Base-by-base conservation (phyloP, 176 grass and related monocot genomes). In the Eremochloa ophiuroides region DNA sequence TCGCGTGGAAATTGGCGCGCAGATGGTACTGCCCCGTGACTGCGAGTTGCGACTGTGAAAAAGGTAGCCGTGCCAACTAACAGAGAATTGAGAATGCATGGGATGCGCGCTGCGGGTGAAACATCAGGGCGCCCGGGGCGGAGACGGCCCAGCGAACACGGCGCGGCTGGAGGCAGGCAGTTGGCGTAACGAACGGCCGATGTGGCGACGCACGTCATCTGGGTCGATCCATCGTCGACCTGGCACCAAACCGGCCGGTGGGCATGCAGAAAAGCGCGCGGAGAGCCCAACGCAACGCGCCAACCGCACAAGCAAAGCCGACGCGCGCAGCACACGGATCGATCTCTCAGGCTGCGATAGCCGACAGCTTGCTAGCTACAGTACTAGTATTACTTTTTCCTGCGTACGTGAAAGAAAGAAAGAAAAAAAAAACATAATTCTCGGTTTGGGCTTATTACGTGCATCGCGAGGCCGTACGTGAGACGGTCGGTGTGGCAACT, bases 211-310 rank as follows among this genome's bases (percentile, higher is more conserved):
- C 56, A 60, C 56, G 56, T 60, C 56, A 60, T 55, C 50, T 53
- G 18, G 48, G 13, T 51, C 48, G 44, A 47, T 17, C 44, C 44
- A 1, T 44, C 42, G 42, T 44, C 56, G 78, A 71, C 85, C 72
- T 27, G 53, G 73, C 79, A 87, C 85, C 85, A 87, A 70, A 82
- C 79, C 79, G 85, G 79, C 41, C 73, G 85, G 85, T 76, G 79
- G 67, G 69, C 77, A 65, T 65, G 23, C 23, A 76, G 79, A 70
- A 76, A 75, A 81, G 28, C 15, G 63, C n/a, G n/a, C n/a, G n/a
- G n/a, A n/a, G 39, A 35, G 17, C 41, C 47, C 27, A 73, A 80
- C 78, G 70, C 26, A n/a, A n/a, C n/a, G n/a, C n/a, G 62, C 65
- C 48, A 68, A 77, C 62, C 68, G 39, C 68, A 46, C 26, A 38